Evolutionary conservation across 495 filamentous ascomycete genomes (phyloP).

Genomic region (Rhypophila decipiens): DNA sequence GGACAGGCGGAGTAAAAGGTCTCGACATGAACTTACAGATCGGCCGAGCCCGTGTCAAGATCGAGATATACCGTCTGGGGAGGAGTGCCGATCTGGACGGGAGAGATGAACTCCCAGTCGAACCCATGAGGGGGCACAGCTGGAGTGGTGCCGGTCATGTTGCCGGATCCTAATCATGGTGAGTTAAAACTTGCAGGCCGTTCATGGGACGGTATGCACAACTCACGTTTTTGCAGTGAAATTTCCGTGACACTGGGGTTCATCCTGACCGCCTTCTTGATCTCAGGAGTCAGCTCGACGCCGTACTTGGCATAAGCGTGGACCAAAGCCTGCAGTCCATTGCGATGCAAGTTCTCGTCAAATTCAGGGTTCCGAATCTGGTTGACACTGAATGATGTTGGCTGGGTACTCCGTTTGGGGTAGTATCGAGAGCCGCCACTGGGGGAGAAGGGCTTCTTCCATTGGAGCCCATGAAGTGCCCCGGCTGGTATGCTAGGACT

Average conservation of each 20-base stretch:
- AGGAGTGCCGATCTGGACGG: slow-evolving; percentile 52
- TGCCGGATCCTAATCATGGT: slow-evolving; percentile 23
- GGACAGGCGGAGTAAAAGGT: slow-evolving; percentile 47
- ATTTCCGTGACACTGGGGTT: slow-evolving; percentile 1
- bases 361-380: slow-evolving; percentile 42
- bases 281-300: slow-evolving; percentile 20
- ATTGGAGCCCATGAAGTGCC: too few relatives aligned
- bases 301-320: slow-evolving; percentile 56
- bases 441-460: too few relatives aligned
- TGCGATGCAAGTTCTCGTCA: slow-evolving; percentile 9
- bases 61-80: slow-evolving; percentile 55
- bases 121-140: slow-evolving; percentile 49
- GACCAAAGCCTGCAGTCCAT: slow-evolving; percentile 42
- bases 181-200: too few relatives aligned
- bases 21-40: slow-evolving; percentile 46
- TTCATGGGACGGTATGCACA: not conserved
- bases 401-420: too few relatives aligned
- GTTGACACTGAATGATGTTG: slow-evolving; percentile 52
- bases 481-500: too few relatives aligned
- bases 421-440: too few relatives aligned
- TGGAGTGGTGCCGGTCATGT: slow-evolving; percentile 34
- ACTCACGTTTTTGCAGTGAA: not conserved
- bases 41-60: slow-evolving; percentile 67
- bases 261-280: slow-evolving; percentile 22
- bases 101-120: slow-evolving; percentile 58